Evolutionary conservation across 306 rosid species (phyloP).

Genomic region (Alnus rubra): DNA sequence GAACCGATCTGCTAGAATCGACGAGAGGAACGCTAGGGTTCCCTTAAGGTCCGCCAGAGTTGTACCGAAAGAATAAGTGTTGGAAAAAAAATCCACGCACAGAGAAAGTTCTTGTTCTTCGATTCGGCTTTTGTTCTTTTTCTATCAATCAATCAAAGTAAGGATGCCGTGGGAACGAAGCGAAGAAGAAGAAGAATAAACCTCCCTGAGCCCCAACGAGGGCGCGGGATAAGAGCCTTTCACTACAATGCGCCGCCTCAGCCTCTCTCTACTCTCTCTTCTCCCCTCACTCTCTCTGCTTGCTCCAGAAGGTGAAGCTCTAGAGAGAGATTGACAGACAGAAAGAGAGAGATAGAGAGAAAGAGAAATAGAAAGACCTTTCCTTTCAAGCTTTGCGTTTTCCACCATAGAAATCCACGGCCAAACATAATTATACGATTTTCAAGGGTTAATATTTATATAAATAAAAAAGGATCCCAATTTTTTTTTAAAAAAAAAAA

Average conservation of each 20-base stretch:
- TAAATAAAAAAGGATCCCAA: background rate
- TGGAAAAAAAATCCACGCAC: background rate
- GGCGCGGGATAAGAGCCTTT: slow-evolving; percentile 21
- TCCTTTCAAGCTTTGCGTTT: slow-evolving; percentile 47
- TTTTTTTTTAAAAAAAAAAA: too few relatives aligned
- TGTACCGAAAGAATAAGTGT: background rate
- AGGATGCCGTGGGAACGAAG: slow-evolving; percentile 51
- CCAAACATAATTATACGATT: slow-evolving; percentile 22
- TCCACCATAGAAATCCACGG: slow-evolving; percentile 53
- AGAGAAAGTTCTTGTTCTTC: slow-evolving; percentile 1
- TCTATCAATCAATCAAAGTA: slow-evolving; percentile 19
- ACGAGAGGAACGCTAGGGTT: slow-evolving; percentile 42
- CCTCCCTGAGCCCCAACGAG: slow-evolving; percentile 32
- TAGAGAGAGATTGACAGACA: slow-evolving; percentile 4
- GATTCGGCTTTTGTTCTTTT: slow-evolving; percentile 22
- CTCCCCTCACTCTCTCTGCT: slow-evolving; percentile 11
- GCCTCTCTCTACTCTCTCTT: slow-evolving; percentile 23
- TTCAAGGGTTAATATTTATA: background rate
- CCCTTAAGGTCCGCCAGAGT: slow-evolving; percentile 46
- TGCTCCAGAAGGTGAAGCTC: slow-evolving; percentile 17
- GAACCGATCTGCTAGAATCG: slow-evolving; percentile 30
- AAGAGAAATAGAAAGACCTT: background rate
- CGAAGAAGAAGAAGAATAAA: slow-evolving; percentile 11
- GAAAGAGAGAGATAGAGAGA: background rate
- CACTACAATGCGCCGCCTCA: slow-evolving; percentile 30